Percentiles rank a stretch among this genome's conserved stretches.
Conservation (phyloP, 306 rosid genomes). For the Arachis stenosperma region DNA sequence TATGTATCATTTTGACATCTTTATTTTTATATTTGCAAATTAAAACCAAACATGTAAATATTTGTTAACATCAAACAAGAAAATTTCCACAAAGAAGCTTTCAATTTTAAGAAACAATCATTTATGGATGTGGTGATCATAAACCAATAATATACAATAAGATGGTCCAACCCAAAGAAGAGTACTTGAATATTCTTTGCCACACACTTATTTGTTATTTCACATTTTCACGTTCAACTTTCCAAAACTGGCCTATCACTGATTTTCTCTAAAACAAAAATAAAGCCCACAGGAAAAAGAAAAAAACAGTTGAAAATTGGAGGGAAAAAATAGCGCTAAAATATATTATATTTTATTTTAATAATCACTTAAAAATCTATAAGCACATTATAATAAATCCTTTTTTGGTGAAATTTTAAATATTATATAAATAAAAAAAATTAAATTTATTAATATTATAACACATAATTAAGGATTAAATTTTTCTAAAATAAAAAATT, state of each 20-base stretch:
- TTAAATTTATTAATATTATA: too few species aligned
- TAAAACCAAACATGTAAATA: not conserved
- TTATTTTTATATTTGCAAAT: not conserved
- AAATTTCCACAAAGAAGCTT: not conserved
- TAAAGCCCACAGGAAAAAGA: constrained; percentile 1
- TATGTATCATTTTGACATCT: not conserved
- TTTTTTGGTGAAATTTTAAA: too few species aligned
- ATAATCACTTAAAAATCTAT: too few species aligned
- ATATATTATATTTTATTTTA: too few species aligned
- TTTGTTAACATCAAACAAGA: not conserved
- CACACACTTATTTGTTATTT: not conserved
- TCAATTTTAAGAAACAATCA: not conserved
- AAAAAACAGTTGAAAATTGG: constrained; percentile 17
- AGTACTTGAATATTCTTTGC: not conserved
- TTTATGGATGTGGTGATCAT: not conserved
- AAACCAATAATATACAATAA: not conserved
- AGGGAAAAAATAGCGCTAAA: constrained; percentile 39
- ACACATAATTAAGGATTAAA: too few species aligned
- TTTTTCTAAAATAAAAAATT: too few species aligned
- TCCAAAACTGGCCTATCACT: not conserved
- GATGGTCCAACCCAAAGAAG: not conserved
- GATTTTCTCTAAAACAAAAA: not conserved
- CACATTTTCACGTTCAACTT: not conserved
- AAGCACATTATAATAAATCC: too few species aligned
- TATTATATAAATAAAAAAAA: too few species aligned